phyloP scores from a whole-genome alignment of 2,329 filamentous ascomycete species.

The Paecilomyces sp. region DNA sequence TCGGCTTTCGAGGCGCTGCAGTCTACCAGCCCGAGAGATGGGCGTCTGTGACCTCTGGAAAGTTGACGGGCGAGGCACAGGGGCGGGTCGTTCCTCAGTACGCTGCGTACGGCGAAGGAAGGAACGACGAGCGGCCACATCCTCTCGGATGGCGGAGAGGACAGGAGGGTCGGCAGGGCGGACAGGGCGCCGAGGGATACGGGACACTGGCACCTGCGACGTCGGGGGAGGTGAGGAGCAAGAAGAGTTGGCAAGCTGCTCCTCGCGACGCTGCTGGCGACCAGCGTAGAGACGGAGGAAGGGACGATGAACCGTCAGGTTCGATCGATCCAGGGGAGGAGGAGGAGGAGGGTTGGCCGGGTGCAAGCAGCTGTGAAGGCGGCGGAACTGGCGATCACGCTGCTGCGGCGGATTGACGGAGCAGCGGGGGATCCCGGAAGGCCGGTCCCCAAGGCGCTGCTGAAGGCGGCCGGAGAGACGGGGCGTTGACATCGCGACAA shows the following conservation, averaged over 20 bases:
- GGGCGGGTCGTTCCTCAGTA: neutral
- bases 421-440: slow-evolving; percentile 2
- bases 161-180: slow-evolving; percentile 11
- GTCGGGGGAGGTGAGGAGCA: no score
- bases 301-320: no score
- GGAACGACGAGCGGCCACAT: neutral
- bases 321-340: slow-evolving; percentile 1
- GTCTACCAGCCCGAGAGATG: no score
- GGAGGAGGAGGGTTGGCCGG: neutral
- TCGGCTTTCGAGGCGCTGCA: no score
- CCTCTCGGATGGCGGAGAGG: neutral
- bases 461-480: slow-evolving; percentile 9
- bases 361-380: neutral
- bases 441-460: neutral
- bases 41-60: no score
- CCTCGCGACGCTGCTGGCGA: no score
- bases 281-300: no score
- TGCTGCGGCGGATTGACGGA: slow-evolving; percentile 1
- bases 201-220: no score
- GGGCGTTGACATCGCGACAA: slow-evolving; percentile 13
- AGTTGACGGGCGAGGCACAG: no score
- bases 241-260: no score
- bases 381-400: slow-evolving; percentile 1
- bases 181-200: no score
- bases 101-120: neutral